phyloP scores from a whole-genome alignment of 768 basidiomycete genomes.

The Cantharellus cinnabarinus region DNA sequence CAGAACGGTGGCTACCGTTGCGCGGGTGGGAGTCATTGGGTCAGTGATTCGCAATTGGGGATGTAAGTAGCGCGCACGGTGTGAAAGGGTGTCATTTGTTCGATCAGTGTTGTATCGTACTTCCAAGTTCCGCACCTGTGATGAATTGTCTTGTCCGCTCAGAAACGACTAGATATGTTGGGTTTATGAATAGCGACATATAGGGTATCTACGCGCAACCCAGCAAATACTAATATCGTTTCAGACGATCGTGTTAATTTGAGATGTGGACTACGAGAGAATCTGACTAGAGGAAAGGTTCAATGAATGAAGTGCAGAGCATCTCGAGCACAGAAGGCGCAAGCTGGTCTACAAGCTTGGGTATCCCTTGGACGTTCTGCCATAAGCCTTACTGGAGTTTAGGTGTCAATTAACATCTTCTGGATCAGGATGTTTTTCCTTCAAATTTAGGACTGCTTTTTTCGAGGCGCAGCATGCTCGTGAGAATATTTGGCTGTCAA shows the following conservation, averaged over 20 bases:
- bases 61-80: background rate
- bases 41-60: conserved; percentile 8
- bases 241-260: too few relatives aligned
- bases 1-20: conserved; percentile 26
- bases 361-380: conserved; percentile 76
- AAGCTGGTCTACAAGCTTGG: conserved; percentile 90
- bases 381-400: background rate
- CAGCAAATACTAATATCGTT: too few relatives aligned
- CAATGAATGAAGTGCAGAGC: conserved; percentile 15
- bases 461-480: conserved; percentile 33
- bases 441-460: conserved; percentile 50
- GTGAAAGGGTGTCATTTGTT: too few relatives aligned
- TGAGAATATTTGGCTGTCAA: too few relatives aligned
- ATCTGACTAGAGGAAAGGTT: too few relatives aligned
- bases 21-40: conserved; percentile 26
- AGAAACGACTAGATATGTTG: too few relatives aligned
- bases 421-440: conserved; percentile 14
- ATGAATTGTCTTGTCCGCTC: too few relatives aligned
- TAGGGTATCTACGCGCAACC: too few relatives aligned
- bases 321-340: conserved; percentile 51
- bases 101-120: too few relatives aligned
- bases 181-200: too few relatives aligned
- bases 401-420: conserved; percentile 7
- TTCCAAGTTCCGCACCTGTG: too few relatives aligned
- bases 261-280: too few relatives aligned